These are phyloP conservation scores for Eucalyptus sp. DNA, from an alignment of 345 rosid genomes.

Conservation along the genomic window DNA sequence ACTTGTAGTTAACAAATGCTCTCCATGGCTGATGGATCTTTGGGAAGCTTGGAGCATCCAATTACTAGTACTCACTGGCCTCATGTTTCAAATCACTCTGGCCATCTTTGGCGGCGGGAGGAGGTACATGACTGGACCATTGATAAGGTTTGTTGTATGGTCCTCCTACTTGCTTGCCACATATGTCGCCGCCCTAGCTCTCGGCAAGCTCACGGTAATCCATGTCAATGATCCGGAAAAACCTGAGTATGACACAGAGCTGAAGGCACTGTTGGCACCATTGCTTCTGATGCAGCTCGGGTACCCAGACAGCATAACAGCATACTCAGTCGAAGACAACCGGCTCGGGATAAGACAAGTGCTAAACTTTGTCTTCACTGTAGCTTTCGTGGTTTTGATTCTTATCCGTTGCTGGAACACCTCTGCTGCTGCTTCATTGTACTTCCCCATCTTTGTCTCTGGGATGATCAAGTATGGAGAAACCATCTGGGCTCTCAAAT, in stretches of 20 bases:
- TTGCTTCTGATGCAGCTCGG: slow-evolving; percentile 6
- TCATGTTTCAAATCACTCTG: background rate
- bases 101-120: slow-evolving; percentile 2
- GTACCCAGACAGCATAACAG: slow-evolving; percentile 8
- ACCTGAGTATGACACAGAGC: background rate
- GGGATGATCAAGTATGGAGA: slow-evolving; percentile 5
- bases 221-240: background rate
- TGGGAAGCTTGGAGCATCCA: slow-evolving; percentile 10
- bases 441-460: slow-evolving; percentile 1
- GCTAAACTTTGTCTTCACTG: background rate
- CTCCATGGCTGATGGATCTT: background rate
- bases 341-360: slow-evolving; percentile 1
- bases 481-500: slow-evolving; percentile 3
- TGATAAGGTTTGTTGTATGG: background rate
- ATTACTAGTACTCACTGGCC: background rate
- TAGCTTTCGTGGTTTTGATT: background rate
- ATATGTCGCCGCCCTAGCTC: slow-evolving; percentile 1
- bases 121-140: background rate
- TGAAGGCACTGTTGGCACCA: slow-evolving; percentile 5
- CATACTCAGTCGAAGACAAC: slow-evolving; percentile 10
- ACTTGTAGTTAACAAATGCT: background rate
- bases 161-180: slow-evolving; percentile 3
- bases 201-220: slow-evolving; percentile 8
- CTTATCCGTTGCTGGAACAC: background rate
- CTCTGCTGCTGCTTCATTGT: background rate